These are phyloP conservation scores for Leptographium procerum DNA, from an alignment of 2,329 filamentous ascomycete genomes.

Conservation along the genomic window DNA sequence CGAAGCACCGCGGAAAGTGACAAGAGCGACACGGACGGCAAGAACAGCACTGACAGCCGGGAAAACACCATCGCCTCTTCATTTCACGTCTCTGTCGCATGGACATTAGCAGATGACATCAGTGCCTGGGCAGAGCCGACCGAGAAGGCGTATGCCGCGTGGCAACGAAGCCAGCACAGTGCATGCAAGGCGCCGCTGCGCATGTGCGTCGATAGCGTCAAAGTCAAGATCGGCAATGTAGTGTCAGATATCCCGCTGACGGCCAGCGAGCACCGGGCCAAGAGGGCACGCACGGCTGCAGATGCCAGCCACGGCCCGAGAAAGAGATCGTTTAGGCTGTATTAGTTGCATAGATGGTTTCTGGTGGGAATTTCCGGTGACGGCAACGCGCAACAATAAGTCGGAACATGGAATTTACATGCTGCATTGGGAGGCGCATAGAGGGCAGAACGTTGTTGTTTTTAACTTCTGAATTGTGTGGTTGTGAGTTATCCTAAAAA, in stretches of 20 bases:
- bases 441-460: neutral
- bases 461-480: neutral
- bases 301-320: neutral
- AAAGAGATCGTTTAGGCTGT: neutral
- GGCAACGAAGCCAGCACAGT: slow-evolving; percentile 10
- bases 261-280: neutral
- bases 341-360: neutral
- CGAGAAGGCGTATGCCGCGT: slow-evolving; percentile 16
- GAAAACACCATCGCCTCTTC: slow-evolving; percentile 22
- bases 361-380: neutral
- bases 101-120: slow-evolving; percentile 53
- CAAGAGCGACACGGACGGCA: neutral
- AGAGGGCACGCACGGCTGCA: neutral
- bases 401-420: no score
- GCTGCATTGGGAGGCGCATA: neutral
- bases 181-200: slow-evolving; percentile 21
- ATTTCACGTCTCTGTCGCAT: slow-evolving; percentile 86
- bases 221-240: slow-evolving; percentile 64
- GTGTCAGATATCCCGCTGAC: slow-evolving; percentile 36
- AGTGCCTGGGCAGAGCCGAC: slow-evolving; percentile 29
- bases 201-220: slow-evolving; percentile 50
- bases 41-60: neutral
- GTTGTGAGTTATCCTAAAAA: neutral
- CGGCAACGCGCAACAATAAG: no score
- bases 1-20: no score